Percentiles rank a stretch among this genome's conserved stretches.
phyloP scores from a whole-genome alignment of 2,329 filamentous ascomycete species.

The Fusarium protoensiforme region DNA sequence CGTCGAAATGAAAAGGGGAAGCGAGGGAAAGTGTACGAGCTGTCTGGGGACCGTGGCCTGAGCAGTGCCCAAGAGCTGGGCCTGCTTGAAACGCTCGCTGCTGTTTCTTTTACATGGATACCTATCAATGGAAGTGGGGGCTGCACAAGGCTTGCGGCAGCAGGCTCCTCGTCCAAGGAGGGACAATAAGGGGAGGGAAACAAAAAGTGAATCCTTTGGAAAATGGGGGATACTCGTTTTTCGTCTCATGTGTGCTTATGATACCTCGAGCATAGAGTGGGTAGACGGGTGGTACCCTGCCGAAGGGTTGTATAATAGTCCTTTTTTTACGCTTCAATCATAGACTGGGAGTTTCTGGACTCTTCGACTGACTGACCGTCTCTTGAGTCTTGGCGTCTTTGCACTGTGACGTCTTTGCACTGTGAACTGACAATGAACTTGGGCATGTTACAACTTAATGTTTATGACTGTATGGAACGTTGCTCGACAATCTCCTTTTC shows the following conservation, averaged over 20 bases:
- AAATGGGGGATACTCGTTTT: constrained; percentile 30
- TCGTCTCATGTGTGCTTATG: constrained; percentile 41
- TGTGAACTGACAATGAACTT: not conserved
- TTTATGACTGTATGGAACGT: not conserved
- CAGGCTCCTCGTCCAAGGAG: constrained; percentile 20
- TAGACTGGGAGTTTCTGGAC: constrained; percentile 38
- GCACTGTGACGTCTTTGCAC: not conserved
- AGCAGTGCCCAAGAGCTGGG: constrained; percentile 40
- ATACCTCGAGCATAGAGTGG: constrained; percentile 39
- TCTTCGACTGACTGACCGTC: constrained; percentile 16
- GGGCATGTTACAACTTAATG: not conserved
- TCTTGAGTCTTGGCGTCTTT: not conserved
- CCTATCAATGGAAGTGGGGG: constrained; percentile 21
- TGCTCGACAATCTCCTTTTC: not conserved
- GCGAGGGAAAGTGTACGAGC: constrained; percentile 15
- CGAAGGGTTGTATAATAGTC: constrained; percentile 43
- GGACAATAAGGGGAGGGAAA: constrained; percentile 5
- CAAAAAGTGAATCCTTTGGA: constrained; percentile 38
- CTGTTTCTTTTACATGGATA: constrained; percentile 17
- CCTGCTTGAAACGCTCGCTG: constrained; percentile 28
- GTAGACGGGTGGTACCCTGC: constrained; percentile 39
- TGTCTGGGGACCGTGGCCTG: constrained; percentile 25
- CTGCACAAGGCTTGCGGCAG: constrained; percentile 30
- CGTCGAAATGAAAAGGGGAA: constrained; percentile 4
- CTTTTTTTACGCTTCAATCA: constrained; percentile 41